Evolutionary conservation across 345 rosid genomes (phyloP), one percentile per base, ranked within the genome.

Genomic region (Eucalyptus marginata): DNA sequence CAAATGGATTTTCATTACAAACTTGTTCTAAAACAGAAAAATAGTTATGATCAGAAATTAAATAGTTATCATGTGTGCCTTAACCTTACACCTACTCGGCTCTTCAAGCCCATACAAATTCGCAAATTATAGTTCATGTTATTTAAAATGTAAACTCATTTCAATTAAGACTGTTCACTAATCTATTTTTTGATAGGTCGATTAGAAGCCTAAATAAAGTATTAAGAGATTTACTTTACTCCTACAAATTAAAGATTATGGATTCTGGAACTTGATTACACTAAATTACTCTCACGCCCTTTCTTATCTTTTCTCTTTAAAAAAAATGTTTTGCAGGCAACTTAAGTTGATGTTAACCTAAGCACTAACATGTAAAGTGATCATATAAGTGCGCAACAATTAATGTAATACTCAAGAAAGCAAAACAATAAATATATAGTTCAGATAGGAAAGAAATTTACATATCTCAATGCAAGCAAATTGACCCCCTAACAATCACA

Each of bases 41-140:
- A 51, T 51, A 17, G 22, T 51, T 51, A 0, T 16, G 2, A 52
- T 20, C 1, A 52, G 0, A 52, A 52, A 52, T 20, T 7, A 0
- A 52, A 52, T 52, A 52, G 58, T 52, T 52, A 52, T 20, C 25
- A 52, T 52, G 58, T 51, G 54, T 16, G 8, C 58, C 58, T 25
- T 56, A 56, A 56, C 27, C 29, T 22, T 56, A 56, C 13, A 22
- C 62, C 29, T 9, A 10, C 29, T 56, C 0, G 13, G 1, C 62
- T 24, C 29, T 56, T 29, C 6, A 56, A 56, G 29, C 29, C 29
- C 13, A 56, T 56, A 0, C 13, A 22, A 50, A 56, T 56, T 24
- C 0, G 1, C 62, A 56, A 56, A 24, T 56, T 56, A 56, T 56
- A 24, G 62, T 56, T 56, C 59, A 54, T 8, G 25, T 54, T 56